Conservation (phyloP, 331 rosid species). For the Pyracantha coccinea region DNA sequence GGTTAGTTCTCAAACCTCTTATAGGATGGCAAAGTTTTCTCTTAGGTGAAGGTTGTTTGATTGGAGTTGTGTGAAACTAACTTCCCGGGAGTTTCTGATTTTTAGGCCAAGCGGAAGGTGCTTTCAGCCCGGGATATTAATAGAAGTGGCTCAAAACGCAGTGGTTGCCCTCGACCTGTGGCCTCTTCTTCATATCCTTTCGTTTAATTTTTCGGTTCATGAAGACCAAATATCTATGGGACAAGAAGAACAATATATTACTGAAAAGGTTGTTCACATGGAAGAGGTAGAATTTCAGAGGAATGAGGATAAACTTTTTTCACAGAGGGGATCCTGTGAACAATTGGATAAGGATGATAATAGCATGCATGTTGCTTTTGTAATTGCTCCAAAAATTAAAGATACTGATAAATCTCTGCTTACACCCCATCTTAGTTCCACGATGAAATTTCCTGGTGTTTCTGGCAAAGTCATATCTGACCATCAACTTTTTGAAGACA, state of each 20-base stretch:
- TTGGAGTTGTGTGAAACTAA: background rate
- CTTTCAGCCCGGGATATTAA: constrained; percentile 38
- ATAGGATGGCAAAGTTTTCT: background rate
- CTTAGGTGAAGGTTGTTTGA: background rate
- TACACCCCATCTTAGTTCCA: constrained; percentile 1
- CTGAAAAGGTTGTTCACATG: constrained; percentile 12
- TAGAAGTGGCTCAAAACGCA: constrained; percentile 55
- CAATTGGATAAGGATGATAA: constrained; percentile 25
- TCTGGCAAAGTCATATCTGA: constrained; percentile 3
- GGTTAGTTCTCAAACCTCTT: constrained; percentile 27
- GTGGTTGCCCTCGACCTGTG: constrained; percentile 52
- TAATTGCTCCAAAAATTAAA: background rate
- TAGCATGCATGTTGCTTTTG: constrained; percentile 4
- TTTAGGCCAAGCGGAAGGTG: constrained; percentile 64
- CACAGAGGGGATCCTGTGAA: constrained; percentile 9
- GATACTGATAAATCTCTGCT: constrained; percentile 9
- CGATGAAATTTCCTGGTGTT: background rate
- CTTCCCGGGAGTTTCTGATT: background rate
- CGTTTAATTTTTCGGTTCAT: background rate
- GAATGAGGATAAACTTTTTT: constrained; percentile 10
- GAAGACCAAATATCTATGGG: constrained; percentile 6
- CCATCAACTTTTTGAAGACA: constrained; percentile 22
- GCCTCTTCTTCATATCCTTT: constrained; percentile 86
- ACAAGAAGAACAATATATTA: constrained; percentile 20
- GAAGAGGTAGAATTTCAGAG: constrained; percentile 23